A percentile compares a stretch with the other conserved stretches of the same genome.
These are phyloP conservation scores for Medicago ruthenica DNA, from an alignment of 306 rosid genomes.

Conservation along the genomic window DNA sequence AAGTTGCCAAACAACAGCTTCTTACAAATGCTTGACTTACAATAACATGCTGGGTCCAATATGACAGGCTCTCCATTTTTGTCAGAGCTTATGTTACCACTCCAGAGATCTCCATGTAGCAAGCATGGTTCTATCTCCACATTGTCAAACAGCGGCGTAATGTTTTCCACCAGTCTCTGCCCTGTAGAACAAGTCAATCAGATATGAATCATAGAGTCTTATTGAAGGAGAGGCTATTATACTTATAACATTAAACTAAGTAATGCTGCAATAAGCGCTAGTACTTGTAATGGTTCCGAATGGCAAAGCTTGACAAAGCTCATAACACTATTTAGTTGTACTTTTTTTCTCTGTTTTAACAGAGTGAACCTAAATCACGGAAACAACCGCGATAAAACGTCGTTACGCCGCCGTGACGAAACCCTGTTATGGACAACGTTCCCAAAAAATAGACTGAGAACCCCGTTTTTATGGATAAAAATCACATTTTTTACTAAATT, in stretches of 20 bases:
- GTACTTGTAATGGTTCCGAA: neutral
- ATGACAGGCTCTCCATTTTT: conserved; percentile 88
- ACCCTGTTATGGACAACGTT: no score
- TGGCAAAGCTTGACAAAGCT: neutral
- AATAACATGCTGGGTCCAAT: conserved; percentile 94
- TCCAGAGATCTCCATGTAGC: conserved; percentile 96
- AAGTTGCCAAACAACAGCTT: no score
- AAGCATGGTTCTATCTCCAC: conserved; percentile 82
- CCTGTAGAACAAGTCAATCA: conserved; percentile 54
- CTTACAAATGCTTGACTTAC: conserved; percentile 59
- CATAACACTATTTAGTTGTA: neutral
- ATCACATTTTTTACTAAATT: no score
- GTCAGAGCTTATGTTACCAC: conserved; percentile 90
- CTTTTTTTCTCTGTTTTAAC: no score
- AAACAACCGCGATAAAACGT: no score
- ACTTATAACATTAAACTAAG: conserved; percentile 13
- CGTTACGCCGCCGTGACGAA: no score
- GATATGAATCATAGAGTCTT: neutral
- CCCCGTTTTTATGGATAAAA: no score
- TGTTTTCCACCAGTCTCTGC: conserved; percentile 75
- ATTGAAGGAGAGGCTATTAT: neutral
- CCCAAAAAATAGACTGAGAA: no score
- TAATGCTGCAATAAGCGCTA: neutral
- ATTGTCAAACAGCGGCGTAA: conserved; percentile 70
- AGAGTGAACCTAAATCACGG: no score